Evolutionary conservation across 345 rosid genomes (phyloP), one percentile per base, ranked within the genome.

Genomic region (Murraya koenigii): DNA sequence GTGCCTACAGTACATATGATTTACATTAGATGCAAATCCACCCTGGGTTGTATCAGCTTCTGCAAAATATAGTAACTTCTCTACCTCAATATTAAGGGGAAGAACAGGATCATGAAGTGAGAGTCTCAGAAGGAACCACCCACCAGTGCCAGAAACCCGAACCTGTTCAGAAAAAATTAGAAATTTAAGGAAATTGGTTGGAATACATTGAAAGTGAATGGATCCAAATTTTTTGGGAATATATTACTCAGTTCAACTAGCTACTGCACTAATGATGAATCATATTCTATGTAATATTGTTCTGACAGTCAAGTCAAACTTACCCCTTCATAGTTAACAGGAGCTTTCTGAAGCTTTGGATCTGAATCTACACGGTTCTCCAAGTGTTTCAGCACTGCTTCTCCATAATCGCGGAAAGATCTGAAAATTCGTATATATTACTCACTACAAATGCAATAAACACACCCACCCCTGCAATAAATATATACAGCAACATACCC

Each of bases 121-220:
- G 63, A 97, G 97, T 83, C 99, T 93, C 26, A 94, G 94, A 83
- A 97, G 98, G 86, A 97, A 91, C 98, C 99, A 97, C 83, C 99
- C 99, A 75, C 96, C 93, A 75, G 84, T 89, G 23, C 95, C 96
- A 71, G 98, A 97, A 64, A 89, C 97, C 44, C 98, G 94, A 72
- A 94, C 91, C 98, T 93, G 82, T 76, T 79, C 23, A 61, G 59
- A n/a, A 25, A 32, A 72, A 69, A 26, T 4, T 33, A 66, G 67
- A 28, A 54, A 17, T 65, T 20, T 41, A 35, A 28, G 65, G 69
- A 6, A 78, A 81, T 59, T 0, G 0, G 66, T 60, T 3, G 32
- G 28, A 7, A 64, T 32, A 23, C 6, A 33, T 4, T 8, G 33
- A 58, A 23, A n/a, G 54, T 13, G 36, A 23, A 65, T 52, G 35